Conservation (phyloP, 805 yeast species). For the Myxozyma vanderwaltii region DNA sequence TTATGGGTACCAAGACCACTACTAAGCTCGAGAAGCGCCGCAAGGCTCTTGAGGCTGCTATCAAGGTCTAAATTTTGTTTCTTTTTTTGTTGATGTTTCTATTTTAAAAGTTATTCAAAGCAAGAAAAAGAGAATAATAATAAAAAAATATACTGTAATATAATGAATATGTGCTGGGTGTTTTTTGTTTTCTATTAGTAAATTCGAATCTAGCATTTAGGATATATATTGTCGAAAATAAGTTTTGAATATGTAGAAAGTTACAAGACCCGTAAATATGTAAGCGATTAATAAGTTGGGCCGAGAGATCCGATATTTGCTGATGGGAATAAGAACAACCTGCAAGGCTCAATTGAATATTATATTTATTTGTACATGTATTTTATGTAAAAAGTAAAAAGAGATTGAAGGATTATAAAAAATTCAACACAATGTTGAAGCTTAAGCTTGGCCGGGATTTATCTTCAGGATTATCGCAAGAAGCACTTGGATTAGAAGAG, state of each 20-base stretch:
- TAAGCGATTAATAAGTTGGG: not conserved
- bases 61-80: conserved; percentile 25
- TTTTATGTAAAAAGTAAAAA: not conserved
- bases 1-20: conserved; percentile 91
- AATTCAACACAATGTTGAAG: too few relatives aligned
- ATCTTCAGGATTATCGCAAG: conserved; percentile 40
- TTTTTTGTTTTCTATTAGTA: not conserved
- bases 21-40: conserved; percentile 80
- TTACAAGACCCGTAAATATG: not conserved
- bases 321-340: not conserved
- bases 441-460: conserved; percentile 35
- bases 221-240: not conserved
- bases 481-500: conserved; percentile 40
- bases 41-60: conserved; percentile 51
- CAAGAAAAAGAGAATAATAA: too few relatives aligned
- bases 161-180: conserved; percentile 3
- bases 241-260: too few relatives aligned
- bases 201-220: not conserved
- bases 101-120: too few relatives aligned
- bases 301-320: not conserved
- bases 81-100: too few relatives aligned
- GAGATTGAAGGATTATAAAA: too few relatives aligned
- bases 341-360: not conserved
- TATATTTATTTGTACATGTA: too few relatives aligned
- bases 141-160: conserved; percentile 7